These are phyloP conservation scores for Albifimbria verrucaria DNA, from an alignment of 2,329 filamentous ascomycete species.

Conservation along the genomic window DNA sequence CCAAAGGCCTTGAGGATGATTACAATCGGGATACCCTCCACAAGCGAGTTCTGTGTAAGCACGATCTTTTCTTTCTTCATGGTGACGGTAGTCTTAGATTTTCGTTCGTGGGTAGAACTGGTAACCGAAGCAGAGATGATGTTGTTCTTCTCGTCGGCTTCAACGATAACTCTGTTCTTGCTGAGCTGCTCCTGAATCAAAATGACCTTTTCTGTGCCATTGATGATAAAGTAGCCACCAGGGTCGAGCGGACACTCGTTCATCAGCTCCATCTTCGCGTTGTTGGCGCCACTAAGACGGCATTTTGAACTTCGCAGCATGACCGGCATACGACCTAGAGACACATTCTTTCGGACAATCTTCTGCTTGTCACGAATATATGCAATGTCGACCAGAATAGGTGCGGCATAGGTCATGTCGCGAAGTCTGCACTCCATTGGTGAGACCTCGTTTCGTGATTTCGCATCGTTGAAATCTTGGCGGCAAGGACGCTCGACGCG, in stretches of 20 bases:
- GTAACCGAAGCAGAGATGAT: constrained; percentile 95
- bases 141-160: constrained; percentile 86
- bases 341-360: constrained; percentile 71
- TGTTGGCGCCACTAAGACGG: constrained; percentile 76
- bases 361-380: constrained; percentile 80
- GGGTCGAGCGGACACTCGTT: constrained; percentile 96
- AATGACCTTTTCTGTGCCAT: constrained; percentile 97
- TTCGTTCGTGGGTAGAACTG: constrained; percentile 94
- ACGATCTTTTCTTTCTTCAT: constrained; percentile 90
- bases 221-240: constrained; percentile 96
- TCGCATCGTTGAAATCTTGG: constrained; percentile 68
- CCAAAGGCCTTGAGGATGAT: constrained; percentile 92
- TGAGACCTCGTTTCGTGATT: constrained; percentile 72
- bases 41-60: constrained; percentile 87
- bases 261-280: constrained; percentile 84
- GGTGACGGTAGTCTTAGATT: constrained; percentile 95
- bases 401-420: constrained; percentile 97
- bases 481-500: constrained; percentile 80
- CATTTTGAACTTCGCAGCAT: constrained; percentile 98
- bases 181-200: constrained; percentile 97
- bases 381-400: constrained; percentile 87
- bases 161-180: constrained; percentile 98
- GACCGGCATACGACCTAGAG: constrained; percentile 87
- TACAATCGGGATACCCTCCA: constrained; percentile 92
- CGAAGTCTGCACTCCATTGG: constrained; percentile 95